These are phyloP conservation scores for Aureobasidium melanogenum DNA, from an alignment of 2,329 filamentous ascomycete species.

Conservation along the genomic window DNA sequence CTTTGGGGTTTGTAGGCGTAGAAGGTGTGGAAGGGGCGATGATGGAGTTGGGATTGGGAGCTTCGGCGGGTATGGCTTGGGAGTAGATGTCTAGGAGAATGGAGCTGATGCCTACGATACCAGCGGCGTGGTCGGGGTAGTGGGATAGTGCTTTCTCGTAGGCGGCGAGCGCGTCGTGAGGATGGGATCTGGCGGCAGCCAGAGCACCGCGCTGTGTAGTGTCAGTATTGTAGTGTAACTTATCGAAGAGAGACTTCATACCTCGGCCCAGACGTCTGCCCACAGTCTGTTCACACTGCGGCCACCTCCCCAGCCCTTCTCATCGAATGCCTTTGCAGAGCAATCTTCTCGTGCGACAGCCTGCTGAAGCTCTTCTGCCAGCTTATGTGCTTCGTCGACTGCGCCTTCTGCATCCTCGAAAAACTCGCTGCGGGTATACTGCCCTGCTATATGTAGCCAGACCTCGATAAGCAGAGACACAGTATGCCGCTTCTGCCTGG, in stretches of 20 bases:
- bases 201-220: slow-evolving; percentile 55
- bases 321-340: slow-evolving; percentile 52
- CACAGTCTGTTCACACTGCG: slow-evolving; percentile 77
- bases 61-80: slow-evolving; percentile 36
- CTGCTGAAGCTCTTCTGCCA: slow-evolving; percentile 62
- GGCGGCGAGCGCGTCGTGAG: slow-evolving; percentile 61
- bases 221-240: not conserved
- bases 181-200: slow-evolving; percentile 50
- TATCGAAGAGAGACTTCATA: slow-evolving; percentile 40
- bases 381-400: slow-evolving; percentile 68
- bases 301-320: slow-evolving; percentile 66
- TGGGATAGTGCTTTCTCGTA: slow-evolving; percentile 79
- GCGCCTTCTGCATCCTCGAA: slow-evolving; percentile 73
- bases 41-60: slow-evolving; percentile 16
- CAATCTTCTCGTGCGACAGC: slow-evolving; percentile 56
- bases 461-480: slow-evolving; percentile 60
- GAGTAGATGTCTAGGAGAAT: slow-evolving; percentile 80
- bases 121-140: slow-evolving; percentile 68
- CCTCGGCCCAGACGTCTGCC: slow-evolving; percentile 76
- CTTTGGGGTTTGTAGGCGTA: not conserved
- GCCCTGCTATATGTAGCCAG: slow-evolving; percentile 82
- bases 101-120: slow-evolving; percentile 73
- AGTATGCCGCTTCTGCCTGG: slow-evolving; percentile 47
- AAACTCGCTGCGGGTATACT: slow-evolving; percentile 76
- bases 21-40: slow-evolving; percentile 11